These are phyloP conservation scores for Kokia cookei DNA, from an alignment of 441 rosid species.

Conservation along the genomic window DNA sequence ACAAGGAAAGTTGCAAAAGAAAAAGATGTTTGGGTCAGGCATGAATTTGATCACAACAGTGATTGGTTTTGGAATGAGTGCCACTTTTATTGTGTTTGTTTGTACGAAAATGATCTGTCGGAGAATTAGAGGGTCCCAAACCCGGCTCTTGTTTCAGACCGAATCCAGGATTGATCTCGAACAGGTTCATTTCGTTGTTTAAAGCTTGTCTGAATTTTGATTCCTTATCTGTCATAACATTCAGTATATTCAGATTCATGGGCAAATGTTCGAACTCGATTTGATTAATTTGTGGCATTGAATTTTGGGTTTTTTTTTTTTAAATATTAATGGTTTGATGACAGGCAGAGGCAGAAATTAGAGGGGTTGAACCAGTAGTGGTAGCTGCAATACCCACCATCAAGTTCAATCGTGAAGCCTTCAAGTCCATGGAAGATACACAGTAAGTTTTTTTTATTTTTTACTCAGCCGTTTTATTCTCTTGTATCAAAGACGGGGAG, in stretches of 20 bases:
- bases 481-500: background rate
- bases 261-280: background rate
- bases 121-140: constrained; percentile 31
- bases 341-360: constrained; percentile 38
- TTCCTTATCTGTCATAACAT: background rate
- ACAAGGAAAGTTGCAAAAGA: background rate
- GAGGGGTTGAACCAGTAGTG: constrained; percentile 48
- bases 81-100: constrained; percentile 52
- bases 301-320: background rate
- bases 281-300: background rate
- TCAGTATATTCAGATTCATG: no score
- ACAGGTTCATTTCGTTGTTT: constrained; percentile 31
- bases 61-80: constrained; percentile 67
- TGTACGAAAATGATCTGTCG: constrained; percentile 56
- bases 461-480: background rate
- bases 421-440: constrained; percentile 46
- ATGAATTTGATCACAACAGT: constrained; percentile 55
- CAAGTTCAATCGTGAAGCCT: constrained; percentile 43
- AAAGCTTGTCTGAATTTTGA: background rate
- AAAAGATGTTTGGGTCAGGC: constrained; percentile 35
- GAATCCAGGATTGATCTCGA: constrained; percentile 46
- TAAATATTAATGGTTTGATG: background rate
- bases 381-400: constrained; percentile 65
- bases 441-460: constrained; percentile 37
- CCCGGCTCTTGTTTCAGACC: constrained; percentile 40